These are phyloP conservation scores for Agaricus subrufescens DNA, from an alignment of 768 basidiomycete genomes.

Conservation along the genomic window DNA sequence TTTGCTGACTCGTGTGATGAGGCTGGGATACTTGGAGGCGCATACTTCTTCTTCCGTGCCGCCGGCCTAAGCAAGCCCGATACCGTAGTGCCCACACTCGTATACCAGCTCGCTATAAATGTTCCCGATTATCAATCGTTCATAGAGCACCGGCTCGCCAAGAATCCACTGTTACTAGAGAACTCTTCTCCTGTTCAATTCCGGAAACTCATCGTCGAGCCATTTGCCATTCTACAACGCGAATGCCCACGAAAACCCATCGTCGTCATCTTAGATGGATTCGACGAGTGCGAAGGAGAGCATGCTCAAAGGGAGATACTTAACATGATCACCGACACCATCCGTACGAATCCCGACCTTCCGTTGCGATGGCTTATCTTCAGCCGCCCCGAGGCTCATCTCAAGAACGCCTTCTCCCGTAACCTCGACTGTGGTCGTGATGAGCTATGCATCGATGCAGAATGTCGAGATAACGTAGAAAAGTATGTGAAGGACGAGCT, in stretches of 20 bases:
- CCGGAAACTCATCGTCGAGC: slow-evolving; percentile 1
- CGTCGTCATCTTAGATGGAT: slow-evolving; percentile 1
- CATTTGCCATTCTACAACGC: not conserved
- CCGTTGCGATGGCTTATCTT: not conserved
- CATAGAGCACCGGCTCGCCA: not conserved
- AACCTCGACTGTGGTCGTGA: not conserved
- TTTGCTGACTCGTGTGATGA: not conserved
- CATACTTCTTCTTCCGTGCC: not conserved
- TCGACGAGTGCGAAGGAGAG: slow-evolving; percentile 6
- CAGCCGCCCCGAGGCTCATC: not conserved
- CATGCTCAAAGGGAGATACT: not conserved
- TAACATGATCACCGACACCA: not conserved
- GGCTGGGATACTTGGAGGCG: not conserved
- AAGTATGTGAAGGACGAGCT: not conserved
- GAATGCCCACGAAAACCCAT: not conserved
- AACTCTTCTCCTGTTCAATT: not conserved
- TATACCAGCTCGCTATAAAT: not conserved
- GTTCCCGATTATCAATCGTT: not conserved
- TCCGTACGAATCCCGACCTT: not conserved
- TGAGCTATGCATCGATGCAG: not conserved
- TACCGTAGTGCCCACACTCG: not conserved
- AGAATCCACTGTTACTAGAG: not conserved
- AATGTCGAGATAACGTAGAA: not conserved
- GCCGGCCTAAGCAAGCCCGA: not conserved
- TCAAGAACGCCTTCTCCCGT: not conserved